Percentiles rank a stretch among this genome's conserved stretches.
phyloP scores from a whole-genome alignment of 495 filamentous ascomycete species.

The Penicillium ucsense region DNA sequence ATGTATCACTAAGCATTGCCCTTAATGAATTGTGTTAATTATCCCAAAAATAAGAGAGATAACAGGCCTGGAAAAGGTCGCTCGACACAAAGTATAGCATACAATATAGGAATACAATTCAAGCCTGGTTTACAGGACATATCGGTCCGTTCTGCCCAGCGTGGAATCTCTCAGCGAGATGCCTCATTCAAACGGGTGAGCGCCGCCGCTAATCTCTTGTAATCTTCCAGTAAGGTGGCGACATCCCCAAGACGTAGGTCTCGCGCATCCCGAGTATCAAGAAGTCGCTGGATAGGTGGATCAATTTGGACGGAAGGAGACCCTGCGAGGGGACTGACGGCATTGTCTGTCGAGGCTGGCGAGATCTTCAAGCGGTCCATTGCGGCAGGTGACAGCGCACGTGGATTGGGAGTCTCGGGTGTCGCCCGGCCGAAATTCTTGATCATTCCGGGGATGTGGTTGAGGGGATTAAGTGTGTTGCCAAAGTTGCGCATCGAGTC shows the following conservation, averaged over 20 bases:
- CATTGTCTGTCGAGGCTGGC: slow-evolving; percentile 14
- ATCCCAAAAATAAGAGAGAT: slow-evolving; percentile 9
- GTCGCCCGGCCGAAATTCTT: slow-evolving; percentile 62
- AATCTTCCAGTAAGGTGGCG: slow-evolving; percentile 72
- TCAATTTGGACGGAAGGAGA: slow-evolving; percentile 37
- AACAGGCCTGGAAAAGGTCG: slow-evolving; percentile 5
- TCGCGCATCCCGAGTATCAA: slow-evolving; percentile 64
- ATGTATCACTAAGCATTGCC: neutral
- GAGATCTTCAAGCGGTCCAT: slow-evolving; percentile 21
- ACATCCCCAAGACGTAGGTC: slow-evolving; percentile 80
- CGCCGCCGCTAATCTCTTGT: slow-evolving; percentile 60
- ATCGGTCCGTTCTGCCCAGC: no score
- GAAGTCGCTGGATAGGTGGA: slow-evolving; percentile 70
- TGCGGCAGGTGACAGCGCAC: slow-evolving; percentile 18
- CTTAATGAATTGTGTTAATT: slow-evolving; percentile 1
- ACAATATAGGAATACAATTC: slow-evolving; percentile 4
- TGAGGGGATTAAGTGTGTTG: slow-evolving; percentile 76
- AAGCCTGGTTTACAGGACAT: neutral
- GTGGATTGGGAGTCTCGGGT: slow-evolving; percentile 22
- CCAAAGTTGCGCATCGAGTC: slow-evolving; percentile 79
- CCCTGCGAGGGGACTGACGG: slow-evolving; percentile 10
- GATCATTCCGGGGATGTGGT: slow-evolving; percentile 63
- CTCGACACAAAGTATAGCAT: slow-evolving; percentile 7
- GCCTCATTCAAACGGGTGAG: slow-evolving; percentile 29
- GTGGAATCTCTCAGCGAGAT: slow-evolving; percentile 2